These are phyloP conservation scores for Polysphondylium violaceum DNA, from an alignment of 78 protist genomes.

Conservation along the genomic window DNA sequence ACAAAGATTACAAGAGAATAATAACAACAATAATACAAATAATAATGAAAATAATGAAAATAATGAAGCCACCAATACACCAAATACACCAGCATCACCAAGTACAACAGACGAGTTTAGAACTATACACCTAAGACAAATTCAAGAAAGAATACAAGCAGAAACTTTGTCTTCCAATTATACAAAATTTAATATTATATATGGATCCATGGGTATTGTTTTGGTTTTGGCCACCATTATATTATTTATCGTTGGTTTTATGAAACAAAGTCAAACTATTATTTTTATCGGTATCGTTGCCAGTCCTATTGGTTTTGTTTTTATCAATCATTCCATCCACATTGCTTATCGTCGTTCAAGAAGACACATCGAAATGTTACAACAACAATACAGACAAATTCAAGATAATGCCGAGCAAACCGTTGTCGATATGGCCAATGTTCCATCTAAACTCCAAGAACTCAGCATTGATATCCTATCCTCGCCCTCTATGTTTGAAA, in stretches of 20 bases:
- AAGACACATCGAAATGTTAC: constrained; percentile 12
- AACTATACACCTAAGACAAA: not conserved
- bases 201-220: constrained; percentile 20
- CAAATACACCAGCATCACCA: not conserved
- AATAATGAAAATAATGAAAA: not conserved
- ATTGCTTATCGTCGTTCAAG: constrained; percentile 63
- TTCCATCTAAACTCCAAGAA: constrained; percentile 32
- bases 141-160: not conserved
- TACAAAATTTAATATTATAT: constrained; percentile 19
- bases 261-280: constrained; percentile 19
- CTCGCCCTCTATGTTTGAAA: too few species aligned
- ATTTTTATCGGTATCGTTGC: constrained; percentile 44
- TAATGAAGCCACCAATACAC: not conserved
- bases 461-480: constrained; percentile 34
- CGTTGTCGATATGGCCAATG: not conserved
- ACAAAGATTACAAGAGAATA: not conserved
- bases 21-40: not conserved
- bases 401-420: not conserved
- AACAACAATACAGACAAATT: not conserved
- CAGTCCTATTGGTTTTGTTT: constrained; percentile 46
- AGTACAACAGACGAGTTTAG: not conserved
- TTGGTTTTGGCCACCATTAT: constrained; percentile 22
- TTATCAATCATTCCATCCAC: constrained; percentile 60
- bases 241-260: constrained; percentile 47
- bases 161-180: constrained; percentile 33